These are phyloP conservation scores for Colletotrichum tropicicola DNA, from an alignment of 2,329 filamentous ascomycete species.

Conservation along the genomic window DNA sequence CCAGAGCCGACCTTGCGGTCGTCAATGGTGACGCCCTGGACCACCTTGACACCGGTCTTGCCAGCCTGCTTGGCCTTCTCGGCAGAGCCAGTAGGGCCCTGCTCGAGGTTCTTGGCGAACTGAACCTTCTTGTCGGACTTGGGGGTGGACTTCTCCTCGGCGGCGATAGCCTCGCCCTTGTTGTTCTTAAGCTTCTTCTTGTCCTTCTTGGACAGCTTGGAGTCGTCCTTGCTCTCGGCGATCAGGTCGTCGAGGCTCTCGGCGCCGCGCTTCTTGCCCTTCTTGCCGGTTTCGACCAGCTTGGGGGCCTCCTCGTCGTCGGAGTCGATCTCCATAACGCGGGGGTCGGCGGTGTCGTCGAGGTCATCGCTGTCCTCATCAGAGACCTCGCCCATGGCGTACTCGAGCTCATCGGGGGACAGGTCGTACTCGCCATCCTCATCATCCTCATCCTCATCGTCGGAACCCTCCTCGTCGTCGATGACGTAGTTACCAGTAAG, in stretches of 20 bases:
- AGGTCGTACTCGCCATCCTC: constrained; percentile 83
- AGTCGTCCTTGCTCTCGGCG: constrained; percentile 74
- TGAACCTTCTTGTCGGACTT: constrained; percentile 94
- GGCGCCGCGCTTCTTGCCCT: constrained; percentile 92
- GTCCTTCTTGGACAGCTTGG: constrained; percentile 94
- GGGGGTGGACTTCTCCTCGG: constrained; percentile 63
- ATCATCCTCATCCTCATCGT: constrained; percentile 69
- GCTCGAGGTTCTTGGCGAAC: constrained; percentile 98
- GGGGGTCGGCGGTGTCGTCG: constrained; percentile 80
- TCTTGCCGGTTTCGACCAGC: constrained; percentile 60
- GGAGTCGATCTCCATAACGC: constrained; percentile 83
- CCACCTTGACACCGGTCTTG: constrained; percentile 74
- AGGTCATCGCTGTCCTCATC: constrained; percentile 80
- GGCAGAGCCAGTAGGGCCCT: constrained; percentile 84
- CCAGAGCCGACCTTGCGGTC: constrained; percentile 94
- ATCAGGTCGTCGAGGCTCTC: constrained; percentile 86
- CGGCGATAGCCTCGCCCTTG: constrained; percentile 83
- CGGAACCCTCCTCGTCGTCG: constrained; percentile 70
- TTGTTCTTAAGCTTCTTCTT: constrained; percentile 99
- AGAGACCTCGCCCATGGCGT: constrained; percentile 77
- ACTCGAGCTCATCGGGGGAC: constrained; percentile 81
- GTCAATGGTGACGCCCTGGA: constrained; percentile 91
- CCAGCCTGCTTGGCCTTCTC: constrained; percentile 48
- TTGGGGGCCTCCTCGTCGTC: constrained; percentile 79
- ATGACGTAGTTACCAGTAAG: constrained; percentile 97